phyloP scores from a whole-genome alignment of 202 grass and related monocot genomes.

The Bolboschoenoplectus hybrid region DNA sequence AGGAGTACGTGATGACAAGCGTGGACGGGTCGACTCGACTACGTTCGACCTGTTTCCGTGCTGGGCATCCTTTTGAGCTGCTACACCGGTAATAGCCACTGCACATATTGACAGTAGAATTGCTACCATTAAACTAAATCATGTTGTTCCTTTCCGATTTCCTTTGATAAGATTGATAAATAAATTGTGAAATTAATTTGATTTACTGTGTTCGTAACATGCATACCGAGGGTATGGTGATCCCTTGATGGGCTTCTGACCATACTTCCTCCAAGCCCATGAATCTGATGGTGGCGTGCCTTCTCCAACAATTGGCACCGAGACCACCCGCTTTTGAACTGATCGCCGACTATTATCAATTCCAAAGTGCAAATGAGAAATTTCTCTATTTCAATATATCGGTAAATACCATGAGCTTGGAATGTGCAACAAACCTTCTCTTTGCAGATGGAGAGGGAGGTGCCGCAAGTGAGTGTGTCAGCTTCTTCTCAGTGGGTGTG shows the following conservation, averaged over 20 bases:
- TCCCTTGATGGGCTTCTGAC: conserved; percentile 96
- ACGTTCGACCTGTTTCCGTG: conserved; percentile 90
- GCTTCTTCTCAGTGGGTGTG: conserved; percentile 32
- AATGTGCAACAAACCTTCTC: conserved; percentile 28
- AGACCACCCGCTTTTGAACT: conserved; percentile 71
- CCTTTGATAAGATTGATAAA: not conserved
- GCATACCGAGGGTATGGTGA: conserved; percentile 84
- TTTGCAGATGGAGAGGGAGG: conserved; percentile 33
- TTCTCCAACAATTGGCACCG: conserved; percentile 69
- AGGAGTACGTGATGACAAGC: conserved; percentile 78
- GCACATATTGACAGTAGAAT: not conserved
- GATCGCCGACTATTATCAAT: conserved; percentile 48
- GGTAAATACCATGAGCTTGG: not conserved
- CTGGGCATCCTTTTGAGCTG: conserved; percentile 82
- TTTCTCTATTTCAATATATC: not conserved
- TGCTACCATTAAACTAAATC: not conserved
- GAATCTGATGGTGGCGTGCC: conserved; percentile 65
- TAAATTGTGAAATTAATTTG: not conserved
- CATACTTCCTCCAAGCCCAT: conserved; percentile 97
- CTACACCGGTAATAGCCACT: conserved; percentile 96
- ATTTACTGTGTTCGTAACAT: not conserved
- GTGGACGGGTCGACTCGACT: conserved; percentile 51
- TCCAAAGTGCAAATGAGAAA: conserved; percentile 23
- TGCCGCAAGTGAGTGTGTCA: conserved; percentile 36
- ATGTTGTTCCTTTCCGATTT: not conserved